Conservation (phyloP, 1,284 basidiomycete species). For the Trichosporon ovoides region DNA sequence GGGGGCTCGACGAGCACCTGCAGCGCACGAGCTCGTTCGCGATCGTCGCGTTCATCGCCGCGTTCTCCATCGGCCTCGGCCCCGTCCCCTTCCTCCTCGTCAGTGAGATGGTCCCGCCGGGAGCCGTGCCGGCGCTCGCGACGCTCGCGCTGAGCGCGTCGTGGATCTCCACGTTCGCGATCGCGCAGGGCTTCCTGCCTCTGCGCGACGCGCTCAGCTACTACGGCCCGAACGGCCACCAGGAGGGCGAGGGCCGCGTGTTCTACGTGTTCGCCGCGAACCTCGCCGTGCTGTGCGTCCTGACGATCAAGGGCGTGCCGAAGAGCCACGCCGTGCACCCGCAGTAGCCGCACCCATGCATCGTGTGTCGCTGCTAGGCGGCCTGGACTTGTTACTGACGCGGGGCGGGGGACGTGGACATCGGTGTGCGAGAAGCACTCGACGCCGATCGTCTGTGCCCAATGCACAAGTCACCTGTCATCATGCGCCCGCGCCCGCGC, state of each 20-base stretch:
- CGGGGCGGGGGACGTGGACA: too few relatives aligned
- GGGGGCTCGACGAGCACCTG: constrained; percentile 62
- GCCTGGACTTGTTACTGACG: not conserved
- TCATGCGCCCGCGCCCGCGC: too few relatives aligned
- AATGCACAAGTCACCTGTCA: too few relatives aligned
- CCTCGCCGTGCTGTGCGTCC: constrained; percentile 25
- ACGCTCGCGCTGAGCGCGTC: constrained; percentile 77
- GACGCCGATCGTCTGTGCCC: too few relatives aligned
- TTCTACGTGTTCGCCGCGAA: constrained; percentile 68
- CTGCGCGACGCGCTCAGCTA: constrained; percentile 61
- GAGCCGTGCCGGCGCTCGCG: constrained; percentile 79
- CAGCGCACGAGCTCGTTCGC: constrained; percentile 64
- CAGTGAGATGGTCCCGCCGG: constrained; percentile 74
- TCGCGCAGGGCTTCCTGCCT: constrained; percentile 76
- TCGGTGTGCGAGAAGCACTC: too few relatives aligned
- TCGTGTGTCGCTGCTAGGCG: not conserved
- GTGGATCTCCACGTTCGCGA: constrained; percentile 77
- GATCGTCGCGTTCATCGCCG: constrained; percentile 76
- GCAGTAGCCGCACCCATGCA: not conserved
- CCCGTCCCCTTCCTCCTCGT: constrained; percentile 89
- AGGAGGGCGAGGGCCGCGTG: constrained; percentile 64
- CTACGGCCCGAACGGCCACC: constrained; percentile 30
- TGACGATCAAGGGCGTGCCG: constrained; percentile 29
- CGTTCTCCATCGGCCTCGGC: constrained; percentile 83
- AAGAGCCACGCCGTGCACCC: constrained; percentile 2